Percentiles rank a stretch among this genome's conserved stretches.
Evolutionary conservation across 805 yeast genomes (phyloP).

Genomic region (Kazachstania kunashirensis): DNA sequence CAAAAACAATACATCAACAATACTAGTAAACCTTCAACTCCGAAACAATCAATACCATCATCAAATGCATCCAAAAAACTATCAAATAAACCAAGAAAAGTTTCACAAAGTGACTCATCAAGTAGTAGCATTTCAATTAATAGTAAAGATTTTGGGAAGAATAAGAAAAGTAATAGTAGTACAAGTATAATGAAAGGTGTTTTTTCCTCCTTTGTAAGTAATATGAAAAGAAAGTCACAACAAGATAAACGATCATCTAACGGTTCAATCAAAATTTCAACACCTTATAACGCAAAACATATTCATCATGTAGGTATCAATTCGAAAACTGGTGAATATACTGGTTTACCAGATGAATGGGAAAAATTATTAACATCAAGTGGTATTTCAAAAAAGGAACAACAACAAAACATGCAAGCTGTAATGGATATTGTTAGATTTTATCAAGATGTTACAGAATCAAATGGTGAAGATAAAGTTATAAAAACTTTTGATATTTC

Average conservation of each 20-base stretch:
- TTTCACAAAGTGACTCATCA: constrained; percentile 1
- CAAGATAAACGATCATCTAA: constrained; percentile 12
- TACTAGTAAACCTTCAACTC: constrained; percentile 1
- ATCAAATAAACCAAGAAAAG: not conserved
- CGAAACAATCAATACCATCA: not conserved
- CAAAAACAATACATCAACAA: not conserved
- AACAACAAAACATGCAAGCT: constrained; percentile 85
- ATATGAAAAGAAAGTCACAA: constrained; percentile 28
- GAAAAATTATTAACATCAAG: constrained; percentile 69
- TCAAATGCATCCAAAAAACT: not conserved
- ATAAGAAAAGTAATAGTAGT: constrained; percentile 6
- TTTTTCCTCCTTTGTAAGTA: constrained; percentile 40
- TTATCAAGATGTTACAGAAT: constrained; percentile 51
- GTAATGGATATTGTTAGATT: constrained; percentile 86
- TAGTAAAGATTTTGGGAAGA: constrained; percentile 1
- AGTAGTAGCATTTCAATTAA: constrained; percentile 1
- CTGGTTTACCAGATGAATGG: constrained; percentile 93
- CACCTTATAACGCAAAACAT: constrained; percentile 84
- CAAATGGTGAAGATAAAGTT: constrained; percentile 33
- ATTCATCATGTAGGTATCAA: constrained; percentile 92
- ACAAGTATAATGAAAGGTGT: constrained; percentile 45
- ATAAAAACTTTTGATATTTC: constrained; percentile 31
- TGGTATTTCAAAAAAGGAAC: constrained; percentile 83
- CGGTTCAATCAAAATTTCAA: constrained; percentile 47
- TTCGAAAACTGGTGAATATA: constrained; percentile 70